Conservation (phyloP, 306 rosid genomes). For the Gynostemma pentaphyllum region DNA sequence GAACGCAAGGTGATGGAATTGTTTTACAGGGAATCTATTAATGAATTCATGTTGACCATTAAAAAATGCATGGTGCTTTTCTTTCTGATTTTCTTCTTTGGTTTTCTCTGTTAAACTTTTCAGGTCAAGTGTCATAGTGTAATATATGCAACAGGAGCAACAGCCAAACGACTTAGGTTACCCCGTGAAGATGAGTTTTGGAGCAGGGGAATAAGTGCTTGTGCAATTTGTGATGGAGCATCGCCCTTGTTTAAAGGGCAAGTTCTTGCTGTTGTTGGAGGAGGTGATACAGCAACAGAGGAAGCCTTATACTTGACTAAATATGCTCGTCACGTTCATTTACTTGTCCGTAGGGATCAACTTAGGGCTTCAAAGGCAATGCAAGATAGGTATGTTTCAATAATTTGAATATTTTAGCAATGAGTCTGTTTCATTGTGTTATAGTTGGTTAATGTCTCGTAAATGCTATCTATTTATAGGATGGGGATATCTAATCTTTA, state of each 20-base stretch:
- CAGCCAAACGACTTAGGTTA: conserved; percentile 71
- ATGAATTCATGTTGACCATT: background rate
- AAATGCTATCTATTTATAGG: background rate
- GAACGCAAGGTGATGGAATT: conserved; percentile 82
- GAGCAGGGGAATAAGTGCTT: conserved; percentile 98
- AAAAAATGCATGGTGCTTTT: background rate
- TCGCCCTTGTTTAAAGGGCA: conserved; percentile 92
- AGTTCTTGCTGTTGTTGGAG: conserved; percentile 91
- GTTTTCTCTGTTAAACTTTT: conserved; percentile 14
- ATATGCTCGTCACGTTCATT: conserved; percentile 83
- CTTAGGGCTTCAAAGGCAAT: conserved; percentile 91
- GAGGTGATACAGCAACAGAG: conserved; percentile 96
- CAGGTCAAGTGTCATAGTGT: conserved; percentile 76
- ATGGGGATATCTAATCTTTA: background rate
- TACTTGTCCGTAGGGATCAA: conserved; percentile 77
- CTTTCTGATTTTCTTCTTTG: conserved; percentile 14
- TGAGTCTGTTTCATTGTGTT: background rate
- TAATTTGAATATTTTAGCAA: conserved; percentile 4
- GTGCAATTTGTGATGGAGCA: conserved; percentile 98
- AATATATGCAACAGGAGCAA: conserved; percentile 84
- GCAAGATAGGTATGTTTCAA: conserved; percentile 87
- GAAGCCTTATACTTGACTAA: conserved; percentile 87
- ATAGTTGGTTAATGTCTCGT: background rate
- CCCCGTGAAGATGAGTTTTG: conserved; percentile 97
- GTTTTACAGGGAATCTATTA: no score